phyloP scores from a whole-genome alignment of 805 yeast genomes.

The Wickerhamomyces alni region DNA sequence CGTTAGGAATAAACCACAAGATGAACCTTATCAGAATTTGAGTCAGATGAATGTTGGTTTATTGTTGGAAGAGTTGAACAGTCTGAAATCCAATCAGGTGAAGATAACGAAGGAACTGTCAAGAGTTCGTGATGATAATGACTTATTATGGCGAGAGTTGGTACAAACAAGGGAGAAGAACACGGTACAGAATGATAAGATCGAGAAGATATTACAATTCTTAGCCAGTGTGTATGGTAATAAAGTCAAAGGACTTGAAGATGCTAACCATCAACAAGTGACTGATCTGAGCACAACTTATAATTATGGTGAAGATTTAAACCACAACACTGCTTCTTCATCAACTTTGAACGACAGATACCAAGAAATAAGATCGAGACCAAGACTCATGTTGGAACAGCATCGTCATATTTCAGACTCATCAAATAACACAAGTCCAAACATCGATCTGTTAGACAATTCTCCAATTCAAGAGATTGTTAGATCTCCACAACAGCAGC shows the following conservation, averaged over 20 bases:
- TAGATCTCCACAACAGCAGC: slow-evolving; percentile 8
- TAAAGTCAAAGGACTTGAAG: background rate
- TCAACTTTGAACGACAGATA: background rate
- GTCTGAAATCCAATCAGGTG: slow-evolving; percentile 66
- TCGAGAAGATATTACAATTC: slow-evolving; percentile 78
- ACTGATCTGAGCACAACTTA: background rate
- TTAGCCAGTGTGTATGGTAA: slow-evolving; percentile 52
- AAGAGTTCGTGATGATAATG: slow-evolving; percentile 78
- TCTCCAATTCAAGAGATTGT: slow-evolving; percentile 20
- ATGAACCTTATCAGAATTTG: slow-evolving; percentile 3
- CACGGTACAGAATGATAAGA: slow-evolving; percentile 77
- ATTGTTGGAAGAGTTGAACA: slow-evolving; percentile 37
- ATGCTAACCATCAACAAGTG: background rate
- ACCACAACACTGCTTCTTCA: background rate
- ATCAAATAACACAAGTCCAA: background rate
- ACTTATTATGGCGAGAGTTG: slow-evolving; percentile 83
- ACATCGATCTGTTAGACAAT: slow-evolving; percentile 6
- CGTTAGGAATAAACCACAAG: slow-evolving; percentile 58
- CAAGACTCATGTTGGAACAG: slow-evolving; percentile 7
- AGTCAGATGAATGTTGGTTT: slow-evolving; percentile 15
- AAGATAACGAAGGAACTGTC: slow-evolving; percentile 76
- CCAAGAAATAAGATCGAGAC: background rate
- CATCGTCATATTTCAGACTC: slow-evolving; percentile 3
- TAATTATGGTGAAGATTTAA: background rate
- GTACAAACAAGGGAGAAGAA: slow-evolving; percentile 75